Percentiles rank a stretch among this genome's conserved stretches.
Evolutionary conservation across 106 monocot genomes (phyloP).

Genomic region (Agapanthus africanus): DNA sequence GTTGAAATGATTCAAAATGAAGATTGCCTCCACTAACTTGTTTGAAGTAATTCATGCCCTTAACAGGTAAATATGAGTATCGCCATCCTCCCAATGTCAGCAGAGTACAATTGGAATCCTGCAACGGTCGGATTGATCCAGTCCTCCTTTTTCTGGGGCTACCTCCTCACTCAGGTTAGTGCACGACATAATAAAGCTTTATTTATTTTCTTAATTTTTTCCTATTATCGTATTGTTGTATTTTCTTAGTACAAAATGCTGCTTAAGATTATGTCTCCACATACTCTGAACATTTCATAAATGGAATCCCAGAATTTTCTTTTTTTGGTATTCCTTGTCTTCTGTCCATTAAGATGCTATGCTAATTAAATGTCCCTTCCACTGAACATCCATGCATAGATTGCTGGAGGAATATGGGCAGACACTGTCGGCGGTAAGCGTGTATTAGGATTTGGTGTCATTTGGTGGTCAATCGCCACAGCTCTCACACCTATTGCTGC

Average conservation of each 20-base stretch:
- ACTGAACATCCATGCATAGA: conserved; percentile 22
- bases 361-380: neutral
- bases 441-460: conserved; percentile 71
- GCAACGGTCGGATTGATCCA: conserved; percentile 86
- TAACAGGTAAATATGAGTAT: conserved; percentile 95
- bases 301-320: no score
- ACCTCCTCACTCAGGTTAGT: conserved; percentile 87
- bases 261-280: neutral
- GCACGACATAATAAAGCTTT: neutral
- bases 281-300: no score
- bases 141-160: conserved; percentile 97
- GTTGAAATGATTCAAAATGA: no score
- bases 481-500: conserved; percentile 77
- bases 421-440: conserved; percentile 84
- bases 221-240: neutral
- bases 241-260: neutral
- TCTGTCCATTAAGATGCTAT: neutral
- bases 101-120: conserved; percentile 70
- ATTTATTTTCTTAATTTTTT: neutral
- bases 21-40: no score
- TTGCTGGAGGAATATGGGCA: conserved; percentile 96
- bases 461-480: conserved; percentile 94
- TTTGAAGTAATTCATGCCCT: neutral
- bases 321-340: no score
- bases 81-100: conserved; percentile 91